These are phyloP conservation scores for Phytopythium mirpurense DNA, from an alignment of 352 stramenopile species.

Conservation along the genomic window DNA sequence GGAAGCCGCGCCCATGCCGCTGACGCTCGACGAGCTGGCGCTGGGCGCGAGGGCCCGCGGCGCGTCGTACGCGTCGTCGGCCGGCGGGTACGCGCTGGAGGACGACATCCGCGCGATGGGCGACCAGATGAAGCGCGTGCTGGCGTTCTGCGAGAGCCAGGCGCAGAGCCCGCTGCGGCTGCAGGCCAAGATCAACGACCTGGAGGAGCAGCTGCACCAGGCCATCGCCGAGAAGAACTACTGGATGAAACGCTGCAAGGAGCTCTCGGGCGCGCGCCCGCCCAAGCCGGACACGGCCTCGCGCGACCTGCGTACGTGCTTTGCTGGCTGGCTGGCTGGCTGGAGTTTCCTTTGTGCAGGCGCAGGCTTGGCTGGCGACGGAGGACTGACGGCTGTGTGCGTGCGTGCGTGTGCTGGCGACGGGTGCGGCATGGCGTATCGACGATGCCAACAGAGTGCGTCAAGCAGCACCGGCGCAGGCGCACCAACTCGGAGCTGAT, in stretches of 20 bases:
- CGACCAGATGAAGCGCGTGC: slow-evolving; percentile 76
- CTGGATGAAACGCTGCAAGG: slow-evolving; percentile 85
- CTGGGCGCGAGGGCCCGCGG: slow-evolving; percentile 15
- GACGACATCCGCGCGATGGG: slow-evolving; percentile 75
- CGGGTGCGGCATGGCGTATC: too few relatives aligned
- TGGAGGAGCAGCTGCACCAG: slow-evolving; percentile 72
- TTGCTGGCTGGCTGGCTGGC: too few relatives aligned
- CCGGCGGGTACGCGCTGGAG: slow-evolving; percentile 47
- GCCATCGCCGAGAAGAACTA: slow-evolving; percentile 86
- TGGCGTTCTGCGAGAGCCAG: slow-evolving; percentile 74
- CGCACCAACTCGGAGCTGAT: slow-evolving; percentile 85
- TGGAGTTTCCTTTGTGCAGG: too few relatives aligned
- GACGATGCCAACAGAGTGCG: slow-evolving; percentile 35
- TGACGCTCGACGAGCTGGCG: slow-evolving; percentile 4
- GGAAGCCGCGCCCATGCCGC: slow-evolving; percentile 16
- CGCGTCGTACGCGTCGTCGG: slow-evolving; percentile 42
- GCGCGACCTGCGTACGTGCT: slow-evolving; percentile 26
- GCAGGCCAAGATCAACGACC: slow-evolving; percentile 72
- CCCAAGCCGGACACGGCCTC: slow-evolving; percentile 14
- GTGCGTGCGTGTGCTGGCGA: too few relatives aligned
- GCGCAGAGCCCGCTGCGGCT: slow-evolving; percentile 64
- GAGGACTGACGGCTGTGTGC: too few relatives aligned
- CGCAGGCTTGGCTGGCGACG: too few relatives aligned
- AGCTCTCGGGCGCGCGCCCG: slow-evolving; percentile 42
- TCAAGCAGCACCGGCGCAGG: slow-evolving; percentile 48